A percentile compares a stretch with the other conserved stretches of the same genome.
phyloP scores from a whole-genome alignment of 305 asterid species.

The Plantago lanceolata region DNA sequence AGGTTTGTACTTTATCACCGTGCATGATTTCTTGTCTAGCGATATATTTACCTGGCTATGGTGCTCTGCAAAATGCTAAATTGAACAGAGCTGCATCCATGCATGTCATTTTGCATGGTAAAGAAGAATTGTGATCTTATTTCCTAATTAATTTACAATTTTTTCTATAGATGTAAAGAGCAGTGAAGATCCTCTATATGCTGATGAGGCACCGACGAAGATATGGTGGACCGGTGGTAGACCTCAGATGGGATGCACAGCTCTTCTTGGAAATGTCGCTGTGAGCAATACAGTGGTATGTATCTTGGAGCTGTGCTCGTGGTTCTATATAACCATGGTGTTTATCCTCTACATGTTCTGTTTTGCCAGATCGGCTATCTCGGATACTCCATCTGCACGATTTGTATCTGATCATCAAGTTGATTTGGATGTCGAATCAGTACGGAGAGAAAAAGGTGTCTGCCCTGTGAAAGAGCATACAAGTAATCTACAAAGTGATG shows the following conservation, averaged over 20 bases:
- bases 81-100: background rate
- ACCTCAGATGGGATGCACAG: slow-evolving; percentile 67
- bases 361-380: slow-evolving; percentile 79
- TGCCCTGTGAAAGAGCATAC: no score
- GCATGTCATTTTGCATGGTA: background rate
- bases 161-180: slow-evolving; percentile 50
- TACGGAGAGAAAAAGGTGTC: slow-evolving; percentile 19
- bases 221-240: slow-evolving; percentile 96
- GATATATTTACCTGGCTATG: no score
- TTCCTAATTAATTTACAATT: background rate
- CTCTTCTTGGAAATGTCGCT: slow-evolving; percentile 65
- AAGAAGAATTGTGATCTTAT: no score
- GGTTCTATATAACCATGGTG: slow-evolving; percentile 64
- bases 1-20: no score
- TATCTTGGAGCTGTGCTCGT: slow-evolving; percentile 64
- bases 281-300: slow-evolving; percentile 80
- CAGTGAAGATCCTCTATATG: slow-evolving; percentile 63
- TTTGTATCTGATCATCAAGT: slow-evolving; percentile 62
- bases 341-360: slow-evolving; percentile 74
- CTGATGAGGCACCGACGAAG: slow-evolving; percentile 65
- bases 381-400: slow-evolving; percentile 84
- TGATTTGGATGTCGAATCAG: slow-evolving; percentile 55
- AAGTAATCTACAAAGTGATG: no score
- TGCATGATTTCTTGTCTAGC: no score
- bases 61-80: no score